Base-by-base conservation (phyloP, 176 grass and related monocot species). In the Hordeum marinum region DNA sequence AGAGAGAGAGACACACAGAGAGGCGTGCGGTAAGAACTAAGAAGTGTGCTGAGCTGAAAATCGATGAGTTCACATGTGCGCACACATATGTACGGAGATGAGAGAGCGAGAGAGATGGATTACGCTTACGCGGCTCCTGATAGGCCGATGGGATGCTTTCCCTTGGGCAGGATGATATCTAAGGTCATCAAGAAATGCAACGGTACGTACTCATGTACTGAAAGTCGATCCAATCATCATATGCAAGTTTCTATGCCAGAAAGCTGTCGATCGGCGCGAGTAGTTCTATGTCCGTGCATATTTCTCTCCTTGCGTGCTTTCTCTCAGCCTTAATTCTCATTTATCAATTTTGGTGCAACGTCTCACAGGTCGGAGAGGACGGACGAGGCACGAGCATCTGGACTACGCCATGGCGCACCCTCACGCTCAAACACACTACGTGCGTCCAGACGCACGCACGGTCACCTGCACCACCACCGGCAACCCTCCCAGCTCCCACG, bases 341-440 rank as follows among this genome's bases (percentile, higher is more conserved):
- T 52, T 52, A 5, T 77, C 3, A 39, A 75, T 64, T 11, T 69
- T n/a, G 25, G 7, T 35, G 18, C n/a, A 0, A 4, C 29, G 6
- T 68, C 11, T 58, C 8, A 6, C 13, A 88, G 80, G 80, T 31
- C 9, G 63, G 4, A 7, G 23, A 23, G 31, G 50, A 9, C 54
- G 80, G 27, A 14, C 14, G 27, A 83, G 80, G 73, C 62, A 50
- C 4, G 73, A 83, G 52, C 61, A 32, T 64, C 43, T 83, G 63
- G 64, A 83, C 39, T 88, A 78, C 11, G 50, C 86, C 80, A 83
- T 48, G 80, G 73, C 86, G 10, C 83, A 88, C 73, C 63, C 86
- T 39, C 36, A 41, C 5, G 50, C 86, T 29, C 80, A 88, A 54
- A 83, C 80, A 26, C 82, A 63, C 80, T 88, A 83, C 63, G 48